These are phyloP conservation scores for Phytophthora colocasiae DNA, from an alignment of 352 stramenopile genomes.

Conservation along the genomic window DNA sequence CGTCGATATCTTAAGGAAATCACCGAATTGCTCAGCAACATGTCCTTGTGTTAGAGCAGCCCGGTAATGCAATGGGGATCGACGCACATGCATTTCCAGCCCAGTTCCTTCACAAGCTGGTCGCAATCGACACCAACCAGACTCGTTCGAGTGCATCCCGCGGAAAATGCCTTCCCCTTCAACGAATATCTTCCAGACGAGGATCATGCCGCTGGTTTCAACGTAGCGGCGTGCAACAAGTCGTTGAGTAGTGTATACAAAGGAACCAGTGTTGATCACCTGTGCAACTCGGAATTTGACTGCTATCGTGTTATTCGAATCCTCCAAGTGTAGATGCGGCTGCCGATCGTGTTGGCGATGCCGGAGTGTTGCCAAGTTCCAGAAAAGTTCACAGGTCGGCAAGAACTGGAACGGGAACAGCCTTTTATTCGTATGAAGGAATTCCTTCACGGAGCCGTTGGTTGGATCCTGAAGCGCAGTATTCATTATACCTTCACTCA, in stretches of 20 bases:
- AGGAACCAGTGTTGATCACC: not conserved
- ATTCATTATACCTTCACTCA: not conserved
- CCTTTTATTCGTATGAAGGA: slow-evolving; percentile 3
- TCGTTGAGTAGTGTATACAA: not conserved
- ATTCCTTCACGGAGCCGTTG: not conserved
- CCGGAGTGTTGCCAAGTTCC: not conserved
- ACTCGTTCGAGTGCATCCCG: not conserved
- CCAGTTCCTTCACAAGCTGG: not conserved
- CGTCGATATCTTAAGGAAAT: not conserved
- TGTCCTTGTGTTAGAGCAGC: not conserved
- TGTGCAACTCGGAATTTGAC: slow-evolving; percentile 5
- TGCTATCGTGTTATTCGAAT: not conserved
- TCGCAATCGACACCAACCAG: slow-evolving; percentile 2
- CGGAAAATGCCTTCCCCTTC: not conserved
- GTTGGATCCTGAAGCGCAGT: not conserved
- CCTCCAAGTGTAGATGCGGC: not conserved
- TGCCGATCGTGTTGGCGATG: slow-evolving; percentile 5
- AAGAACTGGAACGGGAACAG: slow-evolving; percentile 3
- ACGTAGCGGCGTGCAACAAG: slow-evolving; percentile 1
- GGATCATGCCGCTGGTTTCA: not conserved
- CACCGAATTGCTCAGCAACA: not conserved
- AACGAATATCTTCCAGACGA: not conserved
- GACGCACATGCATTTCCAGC: slow-evolving; percentile 12
- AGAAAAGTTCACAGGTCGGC: not conserved
- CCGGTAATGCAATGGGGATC: slow-evolving; percentile 5